Evolutionary conservation across 768 basidiomycete genomes (phyloP), one percentile per base, ranked within the genome.

Genomic region (Gautieria morchelliformis): DNA sequence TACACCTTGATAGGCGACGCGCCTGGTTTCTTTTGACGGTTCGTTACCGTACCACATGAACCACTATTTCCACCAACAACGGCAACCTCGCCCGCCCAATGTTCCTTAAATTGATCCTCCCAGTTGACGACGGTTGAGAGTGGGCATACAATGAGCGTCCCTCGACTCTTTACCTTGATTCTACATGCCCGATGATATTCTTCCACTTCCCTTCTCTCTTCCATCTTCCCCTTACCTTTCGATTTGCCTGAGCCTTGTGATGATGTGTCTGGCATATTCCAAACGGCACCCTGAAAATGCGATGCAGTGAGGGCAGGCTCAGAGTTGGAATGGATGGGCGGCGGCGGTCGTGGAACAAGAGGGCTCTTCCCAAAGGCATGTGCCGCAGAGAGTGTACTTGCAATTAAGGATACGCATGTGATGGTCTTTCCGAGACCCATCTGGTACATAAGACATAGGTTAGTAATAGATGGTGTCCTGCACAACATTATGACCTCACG

Each of bases 381-480:
- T 11, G 96, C 89, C 0, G 87, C 78, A 51, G 67, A 63, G 14
- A 94, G 76, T 1, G 96, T 98, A 30, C 88, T 81, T 11, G 92
- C 93, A 52, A 99, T 87, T 51, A 99, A 78, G 15, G 95, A 89
- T 24, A 98, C 89, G 60, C 94, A 91, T 32, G 93, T 90, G 53
- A 98, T 93, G 0, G 95, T 98, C 72, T 98, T 98, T 17, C 95
- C 95, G 30, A 99, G 81, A 63, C 95, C 95, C 94, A 96, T 97
- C 93, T 96, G 63, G 24, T n/a, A 37, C 17, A 59, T 35, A 53
- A 59, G n/a, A 40, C 32, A 37, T 22, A 15, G 41, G 64, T 58
- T 54, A 58, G 58, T 42, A 47, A 42, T 32, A 32, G 54, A 39
- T 48, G 37, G 51, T 30, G 42, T 49, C 54, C 27, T 27, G 27